Evolutionary conservation across 2,329 filamentous ascomycete genomes (phyloP).

Genomic region (Penicillium sp.): DNA sequence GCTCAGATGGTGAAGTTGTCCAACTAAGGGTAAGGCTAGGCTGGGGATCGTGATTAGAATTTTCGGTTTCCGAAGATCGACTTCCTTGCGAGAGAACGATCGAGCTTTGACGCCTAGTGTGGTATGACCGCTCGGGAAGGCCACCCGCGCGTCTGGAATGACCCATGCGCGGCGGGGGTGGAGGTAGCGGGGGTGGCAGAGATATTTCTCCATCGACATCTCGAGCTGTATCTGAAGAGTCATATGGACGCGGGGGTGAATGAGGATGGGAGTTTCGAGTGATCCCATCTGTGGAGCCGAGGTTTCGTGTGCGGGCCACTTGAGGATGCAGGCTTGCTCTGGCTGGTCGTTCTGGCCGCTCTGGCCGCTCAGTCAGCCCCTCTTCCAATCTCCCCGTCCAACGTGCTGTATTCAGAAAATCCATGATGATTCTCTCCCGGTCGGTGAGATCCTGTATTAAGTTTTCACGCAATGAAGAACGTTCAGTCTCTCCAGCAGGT

Average conservation of each 20-base stretch:
- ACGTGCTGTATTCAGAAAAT: slow-evolving; percentile 44
- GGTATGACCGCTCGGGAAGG: slow-evolving; percentile 27
- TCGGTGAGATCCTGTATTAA: slow-evolving; percentile 41
- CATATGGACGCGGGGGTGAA: slow-evolving; percentile 31
- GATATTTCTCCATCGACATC: slow-evolving; percentile 15
- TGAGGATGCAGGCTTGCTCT: slow-evolving; percentile 30
- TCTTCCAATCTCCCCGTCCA: slow-evolving; percentile 39
- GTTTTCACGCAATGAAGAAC: slow-evolving; percentile 35
- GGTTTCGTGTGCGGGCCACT: slow-evolving; percentile 27
- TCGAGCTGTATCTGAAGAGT: slow-evolving; percentile 32
- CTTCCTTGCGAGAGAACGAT: slow-evolving; percentile 41
- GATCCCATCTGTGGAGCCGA: slow-evolving; percentile 32
- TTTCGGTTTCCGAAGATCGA: slow-evolving; percentile 26
- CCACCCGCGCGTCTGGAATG: slow-evolving; percentile 28
- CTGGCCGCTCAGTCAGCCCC: slow-evolving; percentile 29
- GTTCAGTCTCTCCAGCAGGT: slow-evolving; percentile 22
- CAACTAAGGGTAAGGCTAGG: slow-evolving; percentile 39
- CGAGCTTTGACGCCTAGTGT: slow-evolving; percentile 41
- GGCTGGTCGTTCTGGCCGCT: slow-evolving; percentile 30
- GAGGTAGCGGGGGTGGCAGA: background rate
- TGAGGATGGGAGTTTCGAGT: slow-evolving; percentile 34
- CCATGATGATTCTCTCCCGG: slow-evolving; percentile 44
- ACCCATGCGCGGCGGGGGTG: slow-evolving; percentile 5
- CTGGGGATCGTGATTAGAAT: slow-evolving; percentile 29
- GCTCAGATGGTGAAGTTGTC: slow-evolving; percentile 42